Evolutionary conservation across 2,329 filamentous ascomycete genomes (phyloP).

Genomic region (Thielaviopsis ethacetica): DNA sequence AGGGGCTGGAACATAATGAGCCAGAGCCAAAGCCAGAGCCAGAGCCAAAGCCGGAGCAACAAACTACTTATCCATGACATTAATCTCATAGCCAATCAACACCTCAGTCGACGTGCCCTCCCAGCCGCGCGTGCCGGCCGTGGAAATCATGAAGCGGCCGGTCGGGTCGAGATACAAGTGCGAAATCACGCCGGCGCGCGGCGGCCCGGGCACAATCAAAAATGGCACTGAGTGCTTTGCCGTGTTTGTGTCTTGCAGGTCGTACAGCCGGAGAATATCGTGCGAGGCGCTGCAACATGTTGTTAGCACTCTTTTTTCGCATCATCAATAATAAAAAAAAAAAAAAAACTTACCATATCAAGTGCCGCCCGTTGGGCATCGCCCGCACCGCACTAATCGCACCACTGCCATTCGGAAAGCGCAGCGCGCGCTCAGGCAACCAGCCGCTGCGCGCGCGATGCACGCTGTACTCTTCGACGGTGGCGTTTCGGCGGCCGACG

Average conservation of each 20-base stretch:
- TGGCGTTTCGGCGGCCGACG: slow-evolving; percentile 75
- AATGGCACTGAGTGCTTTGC: slow-evolving; percentile 75
- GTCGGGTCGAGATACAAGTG: slow-evolving; percentile 76
- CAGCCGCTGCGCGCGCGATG: slow-evolving; percentile 55
- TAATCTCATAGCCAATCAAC: slow-evolving; percentile 84
- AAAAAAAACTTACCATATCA: slow-evolving; percentile 47
- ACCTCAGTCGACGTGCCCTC: slow-evolving; percentile 83
- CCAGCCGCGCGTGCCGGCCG: slow-evolving; percentile 87
- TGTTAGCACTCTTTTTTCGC: neutral
- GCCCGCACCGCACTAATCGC: slow-evolving; percentile 73
- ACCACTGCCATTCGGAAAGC: slow-evolving; percentile 77
- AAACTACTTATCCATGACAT: slow-evolving; percentile 1
- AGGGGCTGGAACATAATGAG: neutral
- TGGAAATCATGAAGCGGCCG: slow-evolving; percentile 79
- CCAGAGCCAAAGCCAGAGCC: neutral
- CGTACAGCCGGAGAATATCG: slow-evolving; percentile 86
- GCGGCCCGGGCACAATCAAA: slow-evolving; percentile 82
- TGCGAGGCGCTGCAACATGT: slow-evolving; percentile 52
- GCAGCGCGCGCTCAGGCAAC: slow-evolving; percentile 62
- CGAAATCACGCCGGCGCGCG: slow-evolving; percentile 70
- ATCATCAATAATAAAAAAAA: neutral
- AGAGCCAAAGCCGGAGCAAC: neutral
- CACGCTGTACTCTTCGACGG: slow-evolving; percentile 85
- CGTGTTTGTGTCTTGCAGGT: slow-evolving; percentile 51
- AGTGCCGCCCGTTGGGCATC: slow-evolving; percentile 84